Evolutionary conservation across 495 filamentous ascomycete species (phyloP), one percentile per base, ranked within the genome.

Genomic region (Tetracladium marchalianum): DNA sequence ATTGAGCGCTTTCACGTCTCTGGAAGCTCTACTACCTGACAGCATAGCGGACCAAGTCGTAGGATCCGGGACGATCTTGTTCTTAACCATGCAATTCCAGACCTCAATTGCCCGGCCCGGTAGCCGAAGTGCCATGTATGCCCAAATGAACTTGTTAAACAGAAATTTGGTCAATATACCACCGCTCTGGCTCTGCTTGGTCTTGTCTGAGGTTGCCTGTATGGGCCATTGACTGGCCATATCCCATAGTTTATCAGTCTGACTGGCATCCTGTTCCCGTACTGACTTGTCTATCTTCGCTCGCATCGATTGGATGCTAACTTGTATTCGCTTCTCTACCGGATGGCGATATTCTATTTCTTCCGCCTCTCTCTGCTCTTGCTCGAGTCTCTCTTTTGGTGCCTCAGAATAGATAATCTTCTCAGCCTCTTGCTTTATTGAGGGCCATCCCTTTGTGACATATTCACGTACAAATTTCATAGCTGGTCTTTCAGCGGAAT

Each of bases 31-130:
- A 50, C 73, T 80, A 13, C 81, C 84, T 19, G 66, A 52, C 18
- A 87, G 66, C 77, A 86, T 84, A 22, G 69, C 61, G 33, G 70
- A 75, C 76, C 76, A 86, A 0, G 80, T 79, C 43, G 58, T 66
- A 11, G 75, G 49, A 11, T 62, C 72, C 15, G 82, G 79, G 27
- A 60, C 56, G 27, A 75, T 52, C 0, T 73, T 73, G 44, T 60
- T 42, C 10, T 57, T 44, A 31, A 76, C 61, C 70, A 84, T 75
- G 44, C 67, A 51, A 46, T 79, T 77, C 75, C 80, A 82, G 4
- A 78, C 75, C 2, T 73, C 62, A 19, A 79, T 62, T 10, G 78
- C 70, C 3, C 61, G 52, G n/a, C 72, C 56, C 0, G 67, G 62
- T 47, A 63, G 63, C 19, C 66, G 55, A 15, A 83, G 47, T 2